Conservation (phyloP, 768 basidiomycete genomes). For the Rickenella mellea region DNA sequence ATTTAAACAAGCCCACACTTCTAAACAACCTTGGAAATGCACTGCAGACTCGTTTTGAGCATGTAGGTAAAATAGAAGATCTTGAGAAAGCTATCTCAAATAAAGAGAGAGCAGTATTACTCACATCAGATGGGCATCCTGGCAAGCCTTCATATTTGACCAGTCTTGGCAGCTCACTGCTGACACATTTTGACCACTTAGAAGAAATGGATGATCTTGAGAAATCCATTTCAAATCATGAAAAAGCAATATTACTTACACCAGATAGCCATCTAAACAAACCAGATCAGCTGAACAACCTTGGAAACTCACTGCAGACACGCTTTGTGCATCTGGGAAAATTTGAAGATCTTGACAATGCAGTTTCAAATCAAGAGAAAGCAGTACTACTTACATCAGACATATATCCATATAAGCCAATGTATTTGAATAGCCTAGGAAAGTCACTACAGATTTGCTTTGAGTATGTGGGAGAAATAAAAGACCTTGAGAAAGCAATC, state of each 20-base stretch:
- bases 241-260: not conserved
- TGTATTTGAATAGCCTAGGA: constrained; percentile 5
- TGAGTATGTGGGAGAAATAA: constrained; percentile 1
- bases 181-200: too few species aligned
- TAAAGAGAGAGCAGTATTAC: too few species aligned
- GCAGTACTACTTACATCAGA: constrained; percentile 2
- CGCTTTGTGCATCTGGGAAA: constrained; percentile 2
- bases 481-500: not conserved
- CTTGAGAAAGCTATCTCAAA: constrained; percentile 1
- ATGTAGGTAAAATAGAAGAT: not conserved
- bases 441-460: constrained; percentile 2
- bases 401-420: constrained; percentile 7
- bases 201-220: too few species aligned
- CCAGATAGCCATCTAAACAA: constrained; percentile 6
- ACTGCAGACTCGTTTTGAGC: not conserved
- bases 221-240: too few species aligned
- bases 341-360: constrained; percentile 1
- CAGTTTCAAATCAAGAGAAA: not conserved
- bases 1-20: too few species aligned
- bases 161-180: too few species aligned
- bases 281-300: not conserved
- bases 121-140: too few species aligned
- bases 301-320: not conserved
- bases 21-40: not conserved
- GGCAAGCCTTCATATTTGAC: too few species aligned